Percentiles rank a stretch among this genome's conserved stretches.
phyloP scores from a whole-genome alignment of 192 early-diverging fungal species.

The Backusella circina region DNA sequence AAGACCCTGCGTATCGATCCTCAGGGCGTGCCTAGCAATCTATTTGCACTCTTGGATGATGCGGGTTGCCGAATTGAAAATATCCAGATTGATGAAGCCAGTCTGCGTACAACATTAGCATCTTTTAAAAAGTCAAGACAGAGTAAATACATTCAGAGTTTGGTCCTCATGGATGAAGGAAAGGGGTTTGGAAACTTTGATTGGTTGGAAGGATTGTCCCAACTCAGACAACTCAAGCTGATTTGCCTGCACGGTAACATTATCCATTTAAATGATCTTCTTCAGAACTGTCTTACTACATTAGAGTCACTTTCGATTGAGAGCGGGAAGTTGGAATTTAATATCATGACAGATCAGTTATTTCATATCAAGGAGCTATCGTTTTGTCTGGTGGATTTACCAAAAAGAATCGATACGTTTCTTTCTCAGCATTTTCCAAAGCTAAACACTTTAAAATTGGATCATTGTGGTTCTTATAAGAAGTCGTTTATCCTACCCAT shows the following conservation, averaged over 20 bases:
- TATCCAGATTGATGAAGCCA: neutral
- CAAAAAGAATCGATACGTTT: neutral
- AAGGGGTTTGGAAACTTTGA: neutral
- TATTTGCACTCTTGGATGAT: neutral
- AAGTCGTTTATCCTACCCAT: neutral
- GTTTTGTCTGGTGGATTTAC: neutral
- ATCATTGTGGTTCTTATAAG: neutral
- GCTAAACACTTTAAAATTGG: neutral
- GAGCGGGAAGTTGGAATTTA: neutral
- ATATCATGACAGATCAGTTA: neutral
- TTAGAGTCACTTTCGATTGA: neutral
- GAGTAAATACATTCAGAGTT: neutral
- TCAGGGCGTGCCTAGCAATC: neutral
- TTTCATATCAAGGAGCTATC: neutral
- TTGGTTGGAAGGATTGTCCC: neutral
- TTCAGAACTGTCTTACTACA: neutral
- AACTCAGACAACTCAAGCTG: neutral
- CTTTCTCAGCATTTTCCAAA: slow-evolving; percentile 3
- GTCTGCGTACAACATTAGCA: neutral
- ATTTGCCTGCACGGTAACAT: neutral
- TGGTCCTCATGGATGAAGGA: neutral
- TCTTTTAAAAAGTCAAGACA: neutral
- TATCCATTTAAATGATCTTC: neutral
- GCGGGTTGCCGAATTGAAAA: neutral
- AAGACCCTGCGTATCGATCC: neutral